Evolutionary conservation across 176 grass and related monocot species (phyloP), one percentile per base, ranked within the genome.

Genomic region (Poa pratensis): DNA sequence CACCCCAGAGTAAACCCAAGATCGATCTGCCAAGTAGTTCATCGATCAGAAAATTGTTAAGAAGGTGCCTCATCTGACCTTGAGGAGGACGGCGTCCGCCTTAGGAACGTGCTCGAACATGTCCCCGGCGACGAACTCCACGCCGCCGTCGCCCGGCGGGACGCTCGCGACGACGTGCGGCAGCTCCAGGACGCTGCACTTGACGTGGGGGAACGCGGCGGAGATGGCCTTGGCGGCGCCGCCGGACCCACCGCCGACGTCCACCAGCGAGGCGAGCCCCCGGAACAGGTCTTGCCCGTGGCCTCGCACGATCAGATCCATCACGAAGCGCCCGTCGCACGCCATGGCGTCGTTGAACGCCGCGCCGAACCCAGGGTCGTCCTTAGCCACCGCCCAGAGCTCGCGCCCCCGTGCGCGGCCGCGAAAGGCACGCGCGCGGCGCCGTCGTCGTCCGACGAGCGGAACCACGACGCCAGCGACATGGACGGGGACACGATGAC

Each of bases 271-370:
- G 35, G 75, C 39, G 34, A 92, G 57, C 16, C 71, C 89, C 40
- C 75, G 79, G 58, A 94, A 92, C 68, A 94, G 69, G 52, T 58
- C 73, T 17, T 43, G 28, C 22, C 71, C 9, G 48, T 85, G 71
- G 18, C 77, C 60, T 28, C 53, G 69, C 76, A 92, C 15, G 28
- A 91, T 65, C 79, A 87, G 76, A 63, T 89, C 87, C 48, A 82
- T 91, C 60, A 94, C 84, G 80, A 94, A 91, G 12, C 79, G 76
- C 5, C 84, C 84, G 82, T 91, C 81, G 69, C 83, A 89, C 2
- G 76, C 89, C 87, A 94, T 87, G 77, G 84, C 92, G 2, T 87
- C 81, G 55, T 94, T 81, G 82, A 94, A 94, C 46, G 83, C 80
- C 20, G 76, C 71, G 35, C 79, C 48, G 80, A 91, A 94, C 63